Conservation (phyloP, 352 stramenopile genomes). For the Phytophthora agathidicida region DNA sequence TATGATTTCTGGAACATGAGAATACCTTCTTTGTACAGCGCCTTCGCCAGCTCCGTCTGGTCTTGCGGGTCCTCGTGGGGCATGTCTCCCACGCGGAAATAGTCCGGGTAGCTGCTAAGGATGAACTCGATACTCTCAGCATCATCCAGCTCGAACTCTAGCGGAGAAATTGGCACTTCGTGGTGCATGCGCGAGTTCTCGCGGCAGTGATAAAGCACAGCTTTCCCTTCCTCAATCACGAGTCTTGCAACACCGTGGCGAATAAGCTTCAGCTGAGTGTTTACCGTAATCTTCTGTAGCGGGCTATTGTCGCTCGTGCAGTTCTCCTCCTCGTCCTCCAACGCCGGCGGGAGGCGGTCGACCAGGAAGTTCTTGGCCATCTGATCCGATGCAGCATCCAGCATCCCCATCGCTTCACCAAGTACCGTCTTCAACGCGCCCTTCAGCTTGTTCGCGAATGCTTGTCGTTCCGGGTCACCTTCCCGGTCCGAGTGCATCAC, state of each 20-base stretch:
- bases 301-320: constrained; percentile 79
- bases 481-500: constrained; percentile 83
- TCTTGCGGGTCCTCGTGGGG: constrained; percentile 76
- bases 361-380: constrained; percentile 87
- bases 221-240: constrained; percentile 79
- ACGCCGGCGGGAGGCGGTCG: constrained; percentile 72
- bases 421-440: constrained; percentile 66
- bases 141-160: constrained; percentile 84
- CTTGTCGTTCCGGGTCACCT: constrained; percentile 46
- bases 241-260: constrained; percentile 72
- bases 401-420: constrained; percentile 68
- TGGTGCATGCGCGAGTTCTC: constrained; percentile 83
- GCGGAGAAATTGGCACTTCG: constrained; percentile 66
- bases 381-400: constrained; percentile 77
- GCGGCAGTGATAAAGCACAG: constrained; percentile 79
- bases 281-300: constrained; percentile 81
- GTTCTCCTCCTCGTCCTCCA: constrained; percentile 82
- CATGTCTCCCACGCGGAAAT: constrained; percentile 79
- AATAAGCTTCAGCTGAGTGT: constrained; percentile 78
- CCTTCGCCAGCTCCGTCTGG: constrained; percentile 70
- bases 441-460: constrained; percentile 63
- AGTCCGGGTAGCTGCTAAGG: constrained; percentile 74
- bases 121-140: constrained; percentile 84
- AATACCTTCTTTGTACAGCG: constrained; percentile 80
- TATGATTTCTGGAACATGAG: constrained; percentile 75